Evolutionary conservation across 169 alveolate genomes (phyloP), one percentile per base, ranked within the genome.

Genomic region (Babesia bigemina): DNA sequence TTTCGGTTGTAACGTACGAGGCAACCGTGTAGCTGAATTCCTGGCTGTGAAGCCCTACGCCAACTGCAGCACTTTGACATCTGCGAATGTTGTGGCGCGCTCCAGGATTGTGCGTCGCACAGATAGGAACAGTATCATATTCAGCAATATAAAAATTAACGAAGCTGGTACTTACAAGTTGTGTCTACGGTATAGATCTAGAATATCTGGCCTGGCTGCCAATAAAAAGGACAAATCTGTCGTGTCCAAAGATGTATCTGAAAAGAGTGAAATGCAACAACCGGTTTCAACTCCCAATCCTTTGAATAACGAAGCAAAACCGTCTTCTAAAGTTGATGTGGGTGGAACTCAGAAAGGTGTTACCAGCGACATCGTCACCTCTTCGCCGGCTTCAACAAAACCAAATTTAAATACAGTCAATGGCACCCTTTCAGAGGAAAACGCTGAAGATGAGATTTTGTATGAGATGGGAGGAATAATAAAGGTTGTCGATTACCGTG

Each of bases 161-260:
- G 24, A 50, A 19, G 22, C 63, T n/a, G 76, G 76, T 33, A 10
- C 13, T 0, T 67, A 67, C 55, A 50, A 67, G 44, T 67, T 52
- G 36, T 67, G 76, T 16, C 10, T 61, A n/a, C 26, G 49, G 11
- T 45, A 4, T 16, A 16, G 6, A 33, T 33, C 39, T 33, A 33
- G 6, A 33, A 6, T 2, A 33, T 33, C 39, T 6, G 10, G 6
- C 6, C 2, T 4, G 6, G 39, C 2, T 4, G 2, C 39, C 39
- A 33, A 2, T 33, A 33, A 6, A 2, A 6, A 2, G 39, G 6
- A 4, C 39, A 33, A 33, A 33, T 6, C 39, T 33, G 2, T n/a
- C n/a, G n/a, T 6, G 39, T 33, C 6, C 39, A 33, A 4, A 33
- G 6, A 33, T 6, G 6, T 33, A 33, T 2, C 39, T 33, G 39